These are phyloP conservation scores for Chaetothyriales sp. DNA, from an alignment of 2,329 filamentous ascomycete genomes.

Conservation along the genomic window DNA sequence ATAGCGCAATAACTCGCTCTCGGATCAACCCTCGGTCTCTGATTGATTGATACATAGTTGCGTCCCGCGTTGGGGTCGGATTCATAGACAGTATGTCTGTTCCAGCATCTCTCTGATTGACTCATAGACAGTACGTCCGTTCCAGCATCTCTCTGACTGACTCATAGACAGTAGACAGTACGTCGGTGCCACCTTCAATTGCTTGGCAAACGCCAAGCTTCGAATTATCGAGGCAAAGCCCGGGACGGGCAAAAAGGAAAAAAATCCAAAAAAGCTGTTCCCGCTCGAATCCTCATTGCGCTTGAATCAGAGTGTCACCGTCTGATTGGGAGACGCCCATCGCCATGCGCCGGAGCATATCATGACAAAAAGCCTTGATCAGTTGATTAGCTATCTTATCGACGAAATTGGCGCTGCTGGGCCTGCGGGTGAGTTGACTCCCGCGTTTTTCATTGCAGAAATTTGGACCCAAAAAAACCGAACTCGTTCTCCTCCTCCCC, in stretches of 20 bases:
- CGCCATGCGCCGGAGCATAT: conserved; percentile 4
- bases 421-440: conserved; percentile 36
- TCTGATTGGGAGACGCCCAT: not conserved
- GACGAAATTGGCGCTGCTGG: conserved; percentile 45
- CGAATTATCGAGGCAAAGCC: not conserved
- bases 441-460: not conserved
- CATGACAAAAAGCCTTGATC: conserved; percentile 39
- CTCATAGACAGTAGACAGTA: too few relatives aligned
- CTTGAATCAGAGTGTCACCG: not conserved
- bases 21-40: too few relatives aligned
- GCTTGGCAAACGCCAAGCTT: not conserved
- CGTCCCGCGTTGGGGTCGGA: too few relatives aligned
- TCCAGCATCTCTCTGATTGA: too few relatives aligned
- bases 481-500: not conserved
- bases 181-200: too few relatives aligned
- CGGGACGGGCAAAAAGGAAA: not conserved
- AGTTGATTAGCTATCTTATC: conserved; percentile 42
- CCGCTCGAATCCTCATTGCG: not conserved
- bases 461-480: not conserved
- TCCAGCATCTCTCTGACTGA: too few relatives aligned
- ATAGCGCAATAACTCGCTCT: too few relatives aligned
- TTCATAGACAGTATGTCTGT: too few relatives aligned
- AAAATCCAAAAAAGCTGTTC: not conserved
- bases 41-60: too few relatives aligned
- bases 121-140: too few relatives aligned